Conservation (phyloP, 495 filamentous ascomycete genomes). For the Penicillium flavigenum region DNA sequence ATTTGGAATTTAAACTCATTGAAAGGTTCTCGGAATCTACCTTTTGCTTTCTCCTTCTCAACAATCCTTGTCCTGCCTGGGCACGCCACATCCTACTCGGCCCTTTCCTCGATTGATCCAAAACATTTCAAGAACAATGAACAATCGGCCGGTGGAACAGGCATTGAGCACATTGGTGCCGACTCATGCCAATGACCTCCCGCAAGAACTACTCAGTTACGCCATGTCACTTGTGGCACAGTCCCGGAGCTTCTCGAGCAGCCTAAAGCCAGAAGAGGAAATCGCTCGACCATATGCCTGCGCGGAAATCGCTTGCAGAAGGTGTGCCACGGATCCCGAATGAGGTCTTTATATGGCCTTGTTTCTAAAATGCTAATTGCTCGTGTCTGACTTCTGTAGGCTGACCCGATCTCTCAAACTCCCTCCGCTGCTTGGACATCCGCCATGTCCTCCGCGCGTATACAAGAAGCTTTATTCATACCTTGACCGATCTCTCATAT, state of each 20-base stretch:
- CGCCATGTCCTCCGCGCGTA: conserved; percentile 76
- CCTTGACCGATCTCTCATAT: conserved; percentile 68
- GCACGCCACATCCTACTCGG: neutral
- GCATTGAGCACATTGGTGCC: conserved; percentile 75
- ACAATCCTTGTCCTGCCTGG: neutral
- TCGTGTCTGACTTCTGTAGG: conserved; percentile 37
- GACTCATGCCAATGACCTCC: conserved; percentile 68
- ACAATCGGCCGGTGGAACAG: conserved; percentile 69
- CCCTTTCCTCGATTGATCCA: conserved; percentile 1
- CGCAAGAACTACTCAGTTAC: conserved; percentile 71
- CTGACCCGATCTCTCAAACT: conserved; percentile 82
- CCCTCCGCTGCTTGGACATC: conserved; percentile 73
- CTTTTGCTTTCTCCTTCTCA: neutral
- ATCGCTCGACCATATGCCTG: conserved; percentile 84
- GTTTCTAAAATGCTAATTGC: conserved; percentile 14
- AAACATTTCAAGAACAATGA: conserved; percentile 32
- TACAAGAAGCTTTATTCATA: conserved; percentile 84
- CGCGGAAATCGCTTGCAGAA: conserved; percentile 87
- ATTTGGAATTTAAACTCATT: neutral
- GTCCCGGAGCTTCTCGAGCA: conserved; percentile 75
- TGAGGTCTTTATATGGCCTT: neutral
- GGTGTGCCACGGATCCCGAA: conserved; percentile 44
- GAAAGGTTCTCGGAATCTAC: neutral
- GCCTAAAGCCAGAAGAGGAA: conserved; percentile 84
- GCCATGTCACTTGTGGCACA: conserved; percentile 81